Evolutionary conservation across 768 basidiomycete genomes (phyloP).

Genomic region (Boletus reticulatus): DNA sequence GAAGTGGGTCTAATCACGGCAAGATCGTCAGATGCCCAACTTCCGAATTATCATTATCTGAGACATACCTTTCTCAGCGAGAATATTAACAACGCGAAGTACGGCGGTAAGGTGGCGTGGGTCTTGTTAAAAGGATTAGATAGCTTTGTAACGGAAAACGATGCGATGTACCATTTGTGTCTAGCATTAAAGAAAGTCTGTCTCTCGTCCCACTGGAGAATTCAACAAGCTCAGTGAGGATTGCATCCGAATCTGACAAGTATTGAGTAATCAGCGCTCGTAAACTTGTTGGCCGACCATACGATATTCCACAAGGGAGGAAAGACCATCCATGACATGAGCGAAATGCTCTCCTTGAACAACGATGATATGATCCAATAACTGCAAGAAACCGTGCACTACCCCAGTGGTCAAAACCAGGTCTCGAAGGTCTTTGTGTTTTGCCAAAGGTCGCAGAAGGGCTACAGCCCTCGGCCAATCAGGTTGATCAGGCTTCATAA

Average conservation of each 20-base stretch:
- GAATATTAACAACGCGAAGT: constrained; percentile 3
- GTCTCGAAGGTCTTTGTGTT: neutral
- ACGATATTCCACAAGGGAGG: constrained; percentile 4
- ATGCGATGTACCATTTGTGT: neutral
- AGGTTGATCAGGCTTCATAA: constrained; percentile 2
- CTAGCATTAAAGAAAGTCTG: constrained; percentile 2
- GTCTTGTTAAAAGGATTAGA: neutral
- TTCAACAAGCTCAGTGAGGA: neutral
- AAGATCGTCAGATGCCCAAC: neutral
- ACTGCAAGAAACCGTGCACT: neutral
- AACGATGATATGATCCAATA: neutral
- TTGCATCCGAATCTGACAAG: neutral
- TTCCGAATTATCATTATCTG: neutral
- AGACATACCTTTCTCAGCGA: constrained; percentile 2
- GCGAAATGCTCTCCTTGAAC: constrained; percentile 1
- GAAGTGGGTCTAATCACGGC: neutral
- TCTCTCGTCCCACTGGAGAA: neutral
- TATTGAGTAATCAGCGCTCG: neutral
- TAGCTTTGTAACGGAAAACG: neutral
- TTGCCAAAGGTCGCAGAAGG: constrained; percentile 4
- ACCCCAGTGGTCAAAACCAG: neutral
- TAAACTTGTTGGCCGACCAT: neutral
- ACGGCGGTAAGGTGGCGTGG: constrained; percentile 4
- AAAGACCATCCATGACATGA: constrained; percentile 5
- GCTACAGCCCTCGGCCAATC: constrained; percentile 6